Conservation (phyloP, 163 green algal genomes). For the Chlorella variabilis region DNA sequence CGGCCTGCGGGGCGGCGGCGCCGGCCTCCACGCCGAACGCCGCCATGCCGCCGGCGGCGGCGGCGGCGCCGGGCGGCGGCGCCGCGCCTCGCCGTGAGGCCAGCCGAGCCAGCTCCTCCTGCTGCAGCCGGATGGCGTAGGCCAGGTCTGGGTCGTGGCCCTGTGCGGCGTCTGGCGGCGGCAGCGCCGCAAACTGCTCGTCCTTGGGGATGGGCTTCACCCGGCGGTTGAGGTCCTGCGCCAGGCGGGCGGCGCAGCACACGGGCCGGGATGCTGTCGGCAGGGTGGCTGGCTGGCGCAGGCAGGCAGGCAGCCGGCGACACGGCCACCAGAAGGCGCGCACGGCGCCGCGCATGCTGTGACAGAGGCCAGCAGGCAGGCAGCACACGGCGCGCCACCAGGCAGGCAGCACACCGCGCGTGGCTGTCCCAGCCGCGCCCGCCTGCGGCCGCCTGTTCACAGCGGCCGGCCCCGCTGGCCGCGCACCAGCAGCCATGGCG, state of each 20-base stretch:
- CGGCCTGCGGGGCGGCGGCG: no score
- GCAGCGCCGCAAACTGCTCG: constrained; percentile 41
- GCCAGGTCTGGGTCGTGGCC: constrained; percentile 42
- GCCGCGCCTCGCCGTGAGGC: not conserved
- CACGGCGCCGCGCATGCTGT: no score
- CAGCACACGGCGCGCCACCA: no score
- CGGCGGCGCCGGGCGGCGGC: not conserved
- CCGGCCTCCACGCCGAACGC: not conserved
- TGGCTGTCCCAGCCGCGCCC: no score
- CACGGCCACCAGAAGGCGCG: no score
- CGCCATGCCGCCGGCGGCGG: not conserved
- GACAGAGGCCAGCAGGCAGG: no score
- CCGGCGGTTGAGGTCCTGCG: constrained; percentile 45
- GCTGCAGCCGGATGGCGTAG: constrained; percentile 54
- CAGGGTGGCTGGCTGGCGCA: not conserved
- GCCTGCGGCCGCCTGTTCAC: no score
- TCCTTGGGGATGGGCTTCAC: constrained; percentile 57
- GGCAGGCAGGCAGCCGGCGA: no score
- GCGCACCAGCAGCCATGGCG: constrained; percentile 46
- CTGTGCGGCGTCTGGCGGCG: not conserved
- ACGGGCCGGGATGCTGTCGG: no score
- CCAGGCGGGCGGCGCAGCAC: not conserved
- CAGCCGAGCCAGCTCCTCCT: constrained; percentile 51
- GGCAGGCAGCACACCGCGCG: no score
- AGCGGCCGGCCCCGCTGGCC: no score